These are phyloP conservation scores for Yarrowia bubula DNA, from an alignment of 805 yeast genomes.

Conservation along the genomic window DNA sequence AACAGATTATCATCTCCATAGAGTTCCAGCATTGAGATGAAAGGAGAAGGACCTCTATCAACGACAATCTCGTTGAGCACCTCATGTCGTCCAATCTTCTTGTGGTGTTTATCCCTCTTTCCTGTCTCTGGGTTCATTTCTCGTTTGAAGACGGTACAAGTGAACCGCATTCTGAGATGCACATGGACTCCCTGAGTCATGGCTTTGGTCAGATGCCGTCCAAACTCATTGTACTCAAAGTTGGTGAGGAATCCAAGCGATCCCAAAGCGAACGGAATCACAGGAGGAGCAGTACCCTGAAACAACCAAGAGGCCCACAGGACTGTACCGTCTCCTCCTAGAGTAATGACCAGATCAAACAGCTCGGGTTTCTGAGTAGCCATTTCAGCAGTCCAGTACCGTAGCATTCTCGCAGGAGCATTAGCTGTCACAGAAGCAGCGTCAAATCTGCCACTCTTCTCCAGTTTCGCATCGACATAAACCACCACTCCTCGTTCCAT, in stretches of 20 bases:
- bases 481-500: conserved; percentile 50
- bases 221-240: conserved; percentile 73
- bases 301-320: conserved; percentile 80
- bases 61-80: conserved; percentile 87
- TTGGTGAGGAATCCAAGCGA: conserved; percentile 88
- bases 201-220: conserved; percentile 54
- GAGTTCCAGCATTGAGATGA: conserved; percentile 81
- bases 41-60: conserved; percentile 93
- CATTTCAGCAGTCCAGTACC: conserved; percentile 67
- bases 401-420: conserved; percentile 40
- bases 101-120: conserved; percentile 40
- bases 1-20: conserved; percentile 83
- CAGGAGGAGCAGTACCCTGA: conserved; percentile 83
- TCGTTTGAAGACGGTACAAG: conserved; percentile 66
- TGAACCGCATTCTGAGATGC: conserved; percentile 81
- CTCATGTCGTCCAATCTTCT: conserved; percentile 50
- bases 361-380: conserved; percentile 45
- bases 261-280: conserved; percentile 81
- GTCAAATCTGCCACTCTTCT: conserved; percentile 62
- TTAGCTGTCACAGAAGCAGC: conserved; percentile 36
- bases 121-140: conserved; percentile 34
- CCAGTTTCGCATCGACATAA: conserved; percentile 70
- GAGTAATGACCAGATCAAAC: conserved; percentile 75
- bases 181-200: conserved; percentile 70
- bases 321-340: conserved; percentile 97